A percentile compares a stretch with the other conserved stretches of the same genome.
phyloP scores from a whole-genome alignment of 1,139 yeast genomes.

The Scheffersomyces titani region DNA sequence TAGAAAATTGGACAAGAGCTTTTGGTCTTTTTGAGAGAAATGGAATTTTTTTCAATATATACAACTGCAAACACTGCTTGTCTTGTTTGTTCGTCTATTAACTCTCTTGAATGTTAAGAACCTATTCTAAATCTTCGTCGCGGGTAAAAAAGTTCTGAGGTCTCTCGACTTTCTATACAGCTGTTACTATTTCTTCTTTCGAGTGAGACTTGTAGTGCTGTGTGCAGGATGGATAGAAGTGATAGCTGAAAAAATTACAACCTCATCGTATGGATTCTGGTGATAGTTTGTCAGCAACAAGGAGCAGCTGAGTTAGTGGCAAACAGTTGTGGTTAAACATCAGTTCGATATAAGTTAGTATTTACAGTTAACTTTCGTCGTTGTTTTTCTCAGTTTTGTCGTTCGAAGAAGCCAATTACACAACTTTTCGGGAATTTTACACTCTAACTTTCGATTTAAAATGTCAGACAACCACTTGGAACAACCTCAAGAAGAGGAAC shows the following conservation, averaged over 20 bases:
- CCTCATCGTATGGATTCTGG: background rate
- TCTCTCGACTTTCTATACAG: background rate
- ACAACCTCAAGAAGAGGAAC: constrained; percentile 24
- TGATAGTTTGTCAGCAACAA: background rate
- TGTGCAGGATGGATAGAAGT: background rate
- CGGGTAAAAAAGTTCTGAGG: background rate
- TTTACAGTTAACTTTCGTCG: background rate
- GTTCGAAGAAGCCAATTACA: background rate
- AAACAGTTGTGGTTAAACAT: background rate
- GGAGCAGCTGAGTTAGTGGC: background rate
- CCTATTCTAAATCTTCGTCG: background rate
- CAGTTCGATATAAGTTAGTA: background rate
- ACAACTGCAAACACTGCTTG: background rate
- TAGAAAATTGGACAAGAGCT: background rate
- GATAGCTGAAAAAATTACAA: background rate
- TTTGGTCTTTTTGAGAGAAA: background rate
- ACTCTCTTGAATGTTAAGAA: background rate
- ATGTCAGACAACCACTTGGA: constrained; percentile 7
- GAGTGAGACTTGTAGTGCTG: background rate
- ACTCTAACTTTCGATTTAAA: background rate
- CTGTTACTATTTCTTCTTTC: background rate
- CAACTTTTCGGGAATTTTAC: background rate
- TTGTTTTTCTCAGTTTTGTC: background rate
- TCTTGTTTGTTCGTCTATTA: background rate
- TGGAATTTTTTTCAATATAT: no score